Conservation (phyloP, 352 stramenopile species). For the Pythium plurisporium region DNA sequence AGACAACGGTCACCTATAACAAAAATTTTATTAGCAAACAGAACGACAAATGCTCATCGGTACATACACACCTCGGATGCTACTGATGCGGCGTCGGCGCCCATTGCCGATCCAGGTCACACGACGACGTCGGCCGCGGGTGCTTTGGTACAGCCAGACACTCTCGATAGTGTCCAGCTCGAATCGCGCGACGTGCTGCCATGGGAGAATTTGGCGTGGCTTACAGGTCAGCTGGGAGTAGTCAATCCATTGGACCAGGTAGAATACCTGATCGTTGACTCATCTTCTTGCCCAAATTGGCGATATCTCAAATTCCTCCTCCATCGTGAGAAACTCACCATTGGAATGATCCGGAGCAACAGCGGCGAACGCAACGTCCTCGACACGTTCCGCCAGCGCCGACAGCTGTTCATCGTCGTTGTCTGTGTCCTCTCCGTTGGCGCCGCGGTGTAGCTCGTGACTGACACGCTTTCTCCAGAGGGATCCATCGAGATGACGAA, state of each 20-base stretch:
- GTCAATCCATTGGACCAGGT: not conserved
- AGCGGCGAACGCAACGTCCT: not conserved
- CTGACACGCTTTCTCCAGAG: too few relatives aligned
- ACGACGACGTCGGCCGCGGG: not conserved
- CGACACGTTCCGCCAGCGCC: not conserved
- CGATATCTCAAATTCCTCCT: not conserved
- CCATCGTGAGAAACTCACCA: not conserved
- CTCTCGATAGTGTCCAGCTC: not conserved
- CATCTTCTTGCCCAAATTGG: not conserved
- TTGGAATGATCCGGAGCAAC: not conserved
- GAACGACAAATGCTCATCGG: too few relatives aligned
- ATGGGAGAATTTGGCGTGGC: not conserved
- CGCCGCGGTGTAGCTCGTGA: not conserved
- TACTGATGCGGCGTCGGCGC: not conserved
- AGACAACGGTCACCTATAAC: not conserved
- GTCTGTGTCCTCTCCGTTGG: not conserved
- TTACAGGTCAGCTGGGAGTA: not conserved
- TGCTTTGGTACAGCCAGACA: not conserved
- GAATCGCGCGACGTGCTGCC: not conserved
- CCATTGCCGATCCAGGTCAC: not conserved
- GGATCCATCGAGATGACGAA: too few relatives aligned
- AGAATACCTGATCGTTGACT: not conserved
- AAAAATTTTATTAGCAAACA: too few relatives aligned
- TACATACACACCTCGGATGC: not conserved
- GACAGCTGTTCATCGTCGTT: not conserved